Evolutionary conservation across 2,329 filamentous ascomycete genomes (phyloP).

Genomic region (Periconia digitata): DNA sequence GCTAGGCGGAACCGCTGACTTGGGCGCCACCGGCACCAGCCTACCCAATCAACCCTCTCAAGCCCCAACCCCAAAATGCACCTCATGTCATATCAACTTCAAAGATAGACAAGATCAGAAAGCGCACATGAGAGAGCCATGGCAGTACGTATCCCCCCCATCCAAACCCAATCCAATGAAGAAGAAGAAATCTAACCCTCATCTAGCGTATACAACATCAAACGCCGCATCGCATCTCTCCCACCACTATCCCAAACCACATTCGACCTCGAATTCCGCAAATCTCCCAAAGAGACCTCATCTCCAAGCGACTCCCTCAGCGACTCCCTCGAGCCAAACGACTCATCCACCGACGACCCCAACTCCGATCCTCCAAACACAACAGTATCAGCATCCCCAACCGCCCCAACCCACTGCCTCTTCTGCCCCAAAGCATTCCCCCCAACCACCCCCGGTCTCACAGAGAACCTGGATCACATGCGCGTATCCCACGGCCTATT

Average conservation of each 20-base stretch:
- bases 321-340: background rate
- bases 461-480: conserved; percentile 34
- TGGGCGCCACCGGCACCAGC: background rate
- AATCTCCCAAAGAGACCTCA: background rate
- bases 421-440: conserved; percentile 27
- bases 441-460: conserved; percentile 6
- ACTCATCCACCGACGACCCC: background rate
- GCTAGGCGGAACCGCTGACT: background rate
- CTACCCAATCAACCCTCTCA: background rate
- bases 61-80: background rate
- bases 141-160: too few relatives aligned
- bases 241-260: conserved; percentile 15
- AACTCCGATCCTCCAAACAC: background rate
- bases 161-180: conserved; percentile 1
- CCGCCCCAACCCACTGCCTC: conserved; percentile 22
- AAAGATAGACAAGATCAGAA: conserved; percentile 20
- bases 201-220: conserved; percentile 20
- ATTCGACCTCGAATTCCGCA: conserved; percentile 8
- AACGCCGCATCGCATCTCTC: conserved; percentile 15
- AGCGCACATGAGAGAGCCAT: conserved; percentile 29
- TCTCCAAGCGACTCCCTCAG: background rate
- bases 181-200: conserved; percentile 10
- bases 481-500: conserved; percentile 23
- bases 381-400: too few relatives aligned
- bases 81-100: conserved; percentile 11